Base-by-base conservation (phyloP, 1,284 basidiomycete species). In the Taiwanofungus camphoratus region DNA sequence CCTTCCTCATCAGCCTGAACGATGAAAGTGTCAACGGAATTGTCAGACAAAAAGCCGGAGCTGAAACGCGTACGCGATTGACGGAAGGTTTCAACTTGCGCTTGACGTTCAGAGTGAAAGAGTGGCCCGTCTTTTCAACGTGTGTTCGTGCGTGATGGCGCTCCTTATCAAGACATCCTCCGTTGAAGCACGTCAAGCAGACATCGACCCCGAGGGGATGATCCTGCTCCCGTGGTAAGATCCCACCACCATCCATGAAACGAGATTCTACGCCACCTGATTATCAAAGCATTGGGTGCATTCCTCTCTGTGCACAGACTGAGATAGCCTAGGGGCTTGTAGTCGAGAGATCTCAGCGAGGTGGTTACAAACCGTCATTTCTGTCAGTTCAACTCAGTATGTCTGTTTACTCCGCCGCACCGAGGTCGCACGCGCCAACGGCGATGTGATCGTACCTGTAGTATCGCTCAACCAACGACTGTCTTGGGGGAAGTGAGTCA, bases 201-300 rank as follows among this genome's bases (percentile, higher is more conserved):
- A 98, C 88, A 51, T 97, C 85, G 46, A 98, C 71, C 9, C 95
- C 95, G 11, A 73, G 65, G 0, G 79, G 73, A 12, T 68, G 67
- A 58, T 93, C 90, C 84, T 92, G 55, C 13, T 43, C 7, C 12
- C 15, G 12, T 15, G 23, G 29, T 45, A 41, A 20, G 40, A 35
- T 21, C 21, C 24, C n/a, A n/a, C n/a, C n/a, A 16, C 32, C 11
- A 8, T 21, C 29, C 16, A 33, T 36, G 35, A 35, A 34, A 22
- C 12, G 16, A 4, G n/a, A n/a, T 23, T 31, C 15, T 42, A 37
- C 44, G 69, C 36, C 58, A 87, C 92, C 76, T 95, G 91, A 57
- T 81, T 82, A 63, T 98, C 94, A 61, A 98, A 99, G 64, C 95
- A 99, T 48, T 94, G 90, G 0, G 94, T 96, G 57, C 92, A 95